A percentile compares a stretch with the other conserved stretches of the same genome.
These are phyloP conservation scores for Neodidymelliopsis sp. DNA, from an alignment of 2,329 filamentous ascomycete species.

Conservation along the genomic window DNA sequence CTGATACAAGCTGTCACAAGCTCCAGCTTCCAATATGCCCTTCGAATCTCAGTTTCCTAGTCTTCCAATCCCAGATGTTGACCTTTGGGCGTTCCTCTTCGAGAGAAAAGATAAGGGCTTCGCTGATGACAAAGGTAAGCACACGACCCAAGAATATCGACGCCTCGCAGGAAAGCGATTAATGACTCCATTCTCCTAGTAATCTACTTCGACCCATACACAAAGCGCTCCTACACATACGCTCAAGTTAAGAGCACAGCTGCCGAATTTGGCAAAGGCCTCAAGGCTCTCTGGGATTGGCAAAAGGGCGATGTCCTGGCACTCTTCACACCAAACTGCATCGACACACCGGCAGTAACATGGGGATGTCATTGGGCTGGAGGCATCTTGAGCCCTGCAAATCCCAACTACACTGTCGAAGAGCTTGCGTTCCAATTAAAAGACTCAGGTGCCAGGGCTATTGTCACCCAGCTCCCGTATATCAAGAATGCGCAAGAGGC, in stretches of 20 bases:
- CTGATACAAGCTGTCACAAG: background rate
- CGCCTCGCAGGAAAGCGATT: background rate
- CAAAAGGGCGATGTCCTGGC: conserved; percentile 82
- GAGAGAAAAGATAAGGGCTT: conserved; percentile 70
- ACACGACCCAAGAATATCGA: background rate
- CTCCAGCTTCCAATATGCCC: conserved; percentile 64
- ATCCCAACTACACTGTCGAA: conserved; percentile 83
- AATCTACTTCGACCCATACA: conserved; percentile 79
- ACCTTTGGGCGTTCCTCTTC: conserved; percentile 82
- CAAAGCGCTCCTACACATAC: conserved; percentile 74
- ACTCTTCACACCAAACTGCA: conserved; percentile 83
- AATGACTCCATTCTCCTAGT: conserved; percentile 58
- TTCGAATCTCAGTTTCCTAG: conserved; percentile 70
- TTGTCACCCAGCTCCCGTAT: conserved; percentile 76
- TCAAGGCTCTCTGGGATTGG: conserved; percentile 79
- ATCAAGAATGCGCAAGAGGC: conserved; percentile 72
- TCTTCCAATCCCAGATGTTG: conserved; percentile 74
- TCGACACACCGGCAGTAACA: conserved; percentile 80
- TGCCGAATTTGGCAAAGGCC: conserved; percentile 78
- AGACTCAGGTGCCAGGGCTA: conserved; percentile 75
- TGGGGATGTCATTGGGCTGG: conserved; percentile 86
- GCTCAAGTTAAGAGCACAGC: conserved; percentile 70
- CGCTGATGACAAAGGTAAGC: conserved; percentile 74
- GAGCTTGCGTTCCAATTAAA: conserved; percentile 86
- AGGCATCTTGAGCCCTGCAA: conserved; percentile 82